phyloP scores from a whole-genome alignment of 2,329 filamentous ascomycete genomes.

The Aspergillus awamori region DNA sequence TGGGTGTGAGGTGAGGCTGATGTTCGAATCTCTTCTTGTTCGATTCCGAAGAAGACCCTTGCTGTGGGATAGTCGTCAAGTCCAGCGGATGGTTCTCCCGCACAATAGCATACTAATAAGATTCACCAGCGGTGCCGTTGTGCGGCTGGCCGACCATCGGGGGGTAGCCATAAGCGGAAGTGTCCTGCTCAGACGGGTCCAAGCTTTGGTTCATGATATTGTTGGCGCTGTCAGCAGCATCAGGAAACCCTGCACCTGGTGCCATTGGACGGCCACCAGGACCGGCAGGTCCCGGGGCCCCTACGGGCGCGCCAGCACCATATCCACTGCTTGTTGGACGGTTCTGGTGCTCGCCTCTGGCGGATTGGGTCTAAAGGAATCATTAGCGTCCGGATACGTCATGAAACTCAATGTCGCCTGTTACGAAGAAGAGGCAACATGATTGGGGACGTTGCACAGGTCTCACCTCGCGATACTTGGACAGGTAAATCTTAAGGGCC shows the following conservation, averaged over 20 bases:
- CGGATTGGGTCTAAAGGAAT: constrained; percentile 72
- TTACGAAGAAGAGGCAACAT: constrained; percentile 17
- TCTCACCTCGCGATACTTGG: constrained; percentile 96
- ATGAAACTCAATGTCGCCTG: constrained; percentile 33
- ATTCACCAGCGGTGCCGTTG: constrained; percentile 51
- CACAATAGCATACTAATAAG: constrained; percentile 37
- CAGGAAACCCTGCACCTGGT: constrained; percentile 37
- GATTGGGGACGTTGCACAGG: constrained; percentile 30
- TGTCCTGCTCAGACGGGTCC: constrained; percentile 50
- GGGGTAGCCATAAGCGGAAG: constrained; percentile 49
- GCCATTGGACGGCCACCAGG: constrained; percentile 36
- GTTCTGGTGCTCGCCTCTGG: constrained; percentile 67
- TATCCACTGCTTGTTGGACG: constrained; percentile 57
- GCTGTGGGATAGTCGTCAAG: constrained; percentile 3
- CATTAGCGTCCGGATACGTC: constrained; percentile 32
- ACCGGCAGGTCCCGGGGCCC: constrained; percentile 34
- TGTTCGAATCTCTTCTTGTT: neutral
- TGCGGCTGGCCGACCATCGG: constrained; percentile 51
- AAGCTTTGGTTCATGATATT: constrained; percentile 49
- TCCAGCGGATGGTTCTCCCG: constrained; percentile 13
- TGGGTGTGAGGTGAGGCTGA: neutral
- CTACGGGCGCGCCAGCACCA: constrained; percentile 42
- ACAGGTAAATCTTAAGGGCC: constrained; percentile 95
- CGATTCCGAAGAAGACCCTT: neutral
- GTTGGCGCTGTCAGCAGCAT: constrained; percentile 46